Percentiles rank a stretch among this genome's conserved stretches.
Conservation (phyloP, 192 early-diverging fungal species). For the Dimargaris cristalligena region DNA sequence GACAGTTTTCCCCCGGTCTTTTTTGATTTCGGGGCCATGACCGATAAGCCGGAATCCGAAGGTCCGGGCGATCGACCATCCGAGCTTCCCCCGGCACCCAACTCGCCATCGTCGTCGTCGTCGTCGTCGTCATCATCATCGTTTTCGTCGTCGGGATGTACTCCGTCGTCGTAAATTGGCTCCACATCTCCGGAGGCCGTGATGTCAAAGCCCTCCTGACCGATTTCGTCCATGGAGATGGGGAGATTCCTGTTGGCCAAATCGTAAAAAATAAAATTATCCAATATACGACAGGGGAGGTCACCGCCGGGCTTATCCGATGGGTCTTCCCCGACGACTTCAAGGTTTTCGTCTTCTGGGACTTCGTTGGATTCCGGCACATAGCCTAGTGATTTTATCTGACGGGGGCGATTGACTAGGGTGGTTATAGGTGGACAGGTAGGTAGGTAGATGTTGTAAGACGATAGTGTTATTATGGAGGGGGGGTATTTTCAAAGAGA, state of each 20-base stretch:
- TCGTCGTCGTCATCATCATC: constrained; percentile 20
- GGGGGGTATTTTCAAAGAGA: no score
- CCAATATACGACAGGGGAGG: constrained; percentile 29
- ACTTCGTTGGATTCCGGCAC: no score
- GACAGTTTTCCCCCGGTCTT: constrained; percentile 3
- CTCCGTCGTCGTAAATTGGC: constrained; percentile 20
- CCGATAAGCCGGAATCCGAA: constrained; percentile 5
- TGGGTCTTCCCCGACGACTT: constrained; percentile 26
- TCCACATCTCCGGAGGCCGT: constrained; percentile 29
- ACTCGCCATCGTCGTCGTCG: constrained; percentile 18
- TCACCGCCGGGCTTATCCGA: constrained; percentile 14
- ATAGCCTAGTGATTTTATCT: no score
- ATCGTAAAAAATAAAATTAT: constrained; percentile 36
- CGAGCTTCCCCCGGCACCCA: constrained; percentile 15
- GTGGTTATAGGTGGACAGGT: no score
- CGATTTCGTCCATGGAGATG: constrained; percentile 28
- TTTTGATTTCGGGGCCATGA: constrained; percentile 10
- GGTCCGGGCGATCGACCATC: constrained; percentile 8
- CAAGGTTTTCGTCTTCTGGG: constrained; percentile 21
- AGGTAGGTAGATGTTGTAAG: no score
- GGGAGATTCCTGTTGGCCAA: constrained; percentile 16
- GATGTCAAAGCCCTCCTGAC: constrained; percentile 22
- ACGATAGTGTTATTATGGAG: no score
- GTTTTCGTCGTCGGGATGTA: constrained; percentile 16
- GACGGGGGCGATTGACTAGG: no score